These are phyloP conservation scores for Hyaloscypha bicolor DNA, from an alignment of 495 filamentous ascomycete species.

Conservation along the genomic window DNA sequence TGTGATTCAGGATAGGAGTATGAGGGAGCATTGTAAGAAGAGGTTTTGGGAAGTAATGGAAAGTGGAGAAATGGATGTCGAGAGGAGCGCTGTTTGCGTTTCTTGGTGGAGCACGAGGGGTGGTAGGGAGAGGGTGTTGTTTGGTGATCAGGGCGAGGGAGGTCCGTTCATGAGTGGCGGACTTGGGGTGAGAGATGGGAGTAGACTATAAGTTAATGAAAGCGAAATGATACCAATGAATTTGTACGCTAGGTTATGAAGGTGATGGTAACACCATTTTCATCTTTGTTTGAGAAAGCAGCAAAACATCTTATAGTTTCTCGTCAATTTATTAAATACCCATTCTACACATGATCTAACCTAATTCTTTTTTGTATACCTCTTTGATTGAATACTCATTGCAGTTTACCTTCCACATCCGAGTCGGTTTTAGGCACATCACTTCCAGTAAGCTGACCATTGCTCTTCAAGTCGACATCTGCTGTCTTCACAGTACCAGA, in stretches of 20 bases:
- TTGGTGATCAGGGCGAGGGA: slow-evolving; percentile 41
- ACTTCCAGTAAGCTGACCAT: too few relatives aligned
- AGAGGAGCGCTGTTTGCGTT: slow-evolving; percentile 76
- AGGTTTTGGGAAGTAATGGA: slow-evolving; percentile 86
- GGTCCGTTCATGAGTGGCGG: slow-evolving; percentile 62
- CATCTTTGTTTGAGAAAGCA: too few relatives aligned
- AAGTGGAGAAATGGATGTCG: slow-evolving; percentile 90
- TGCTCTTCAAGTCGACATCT: too few relatives aligned
- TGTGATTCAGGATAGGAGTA: slow-evolving; percentile 56
- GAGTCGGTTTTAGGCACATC: too few relatives aligned
- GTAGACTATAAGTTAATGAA: slow-evolving; percentile 23
- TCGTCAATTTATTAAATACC: too few relatives aligned
- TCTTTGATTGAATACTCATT: too few relatives aligned
- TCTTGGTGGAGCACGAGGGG: slow-evolving; percentile 83
- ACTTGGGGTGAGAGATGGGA: slow-evolving; percentile 38
- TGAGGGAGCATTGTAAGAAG: slow-evolving; percentile 67
- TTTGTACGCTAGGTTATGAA: not conserved
- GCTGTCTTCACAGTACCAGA: too few relatives aligned
- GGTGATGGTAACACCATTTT: not conserved
- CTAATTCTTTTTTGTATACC: too few relatives aligned
- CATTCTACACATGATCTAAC: too few relatives aligned
- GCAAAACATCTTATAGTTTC: too few relatives aligned
- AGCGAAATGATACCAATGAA: slow-evolving; percentile 1
- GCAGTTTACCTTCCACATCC: too few relatives aligned
- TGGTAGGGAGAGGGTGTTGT: slow-evolving; percentile 66